Evolutionary conservation across 768 basidiomycete species (phyloP).

Genomic region (Boletus huronensis): DNA sequence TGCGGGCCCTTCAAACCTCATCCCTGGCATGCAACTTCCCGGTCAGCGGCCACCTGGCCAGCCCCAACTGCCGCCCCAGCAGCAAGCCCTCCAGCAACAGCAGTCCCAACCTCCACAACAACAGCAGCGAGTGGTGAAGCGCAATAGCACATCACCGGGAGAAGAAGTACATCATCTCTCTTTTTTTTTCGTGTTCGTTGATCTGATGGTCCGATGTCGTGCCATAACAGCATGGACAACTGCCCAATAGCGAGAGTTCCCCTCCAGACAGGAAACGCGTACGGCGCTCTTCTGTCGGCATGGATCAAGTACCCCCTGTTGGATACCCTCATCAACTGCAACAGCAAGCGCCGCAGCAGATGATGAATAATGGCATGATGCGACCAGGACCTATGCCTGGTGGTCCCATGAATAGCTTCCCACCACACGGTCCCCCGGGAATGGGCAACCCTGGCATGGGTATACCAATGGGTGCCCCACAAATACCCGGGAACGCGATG

Average conservation of each 20-base stretch:
- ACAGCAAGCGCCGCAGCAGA: slow-evolving; percentile 37
- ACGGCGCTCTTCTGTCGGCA: slow-evolving; percentile 45
- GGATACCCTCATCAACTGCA: slow-evolving; percentile 34
- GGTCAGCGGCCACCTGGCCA: slow-evolving; percentile 39
- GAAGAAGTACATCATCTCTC: slow-evolving; percentile 47
- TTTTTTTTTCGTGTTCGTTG: not conserved
- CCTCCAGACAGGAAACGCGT: slow-evolving; percentile 55
- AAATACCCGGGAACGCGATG: slow-evolving; percentile 31
- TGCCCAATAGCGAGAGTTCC: slow-evolving; percentile 49
- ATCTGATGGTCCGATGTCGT: slow-evolving; percentile 2
- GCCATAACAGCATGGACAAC: slow-evolving; percentile 40
- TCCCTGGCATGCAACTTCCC: slow-evolving; percentile 36
- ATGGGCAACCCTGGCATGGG: slow-evolving; percentile 34
- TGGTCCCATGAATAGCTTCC: slow-evolving; percentile 35
- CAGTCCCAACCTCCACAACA: slow-evolving; percentile 12
- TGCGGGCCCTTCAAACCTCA: slow-evolving; percentile 26
- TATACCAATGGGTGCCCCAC: slow-evolving; percentile 33
- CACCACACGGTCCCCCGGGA: slow-evolving; percentile 27
- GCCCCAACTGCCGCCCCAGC: slow-evolving; percentile 17
- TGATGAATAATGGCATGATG: slow-evolving; percentile 41
- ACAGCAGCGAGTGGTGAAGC: slow-evolving; percentile 37
- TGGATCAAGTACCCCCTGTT: slow-evolving; percentile 41
- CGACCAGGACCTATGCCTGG: slow-evolving; percentile 31
- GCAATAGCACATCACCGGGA: slow-evolving; percentile 60
- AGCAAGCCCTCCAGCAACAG: slow-evolving; percentile 27